Evolutionary conservation across 2,329 filamentous ascomycete species (phyloP).

Genomic region (Chalaropsis ovoidea): DNA sequence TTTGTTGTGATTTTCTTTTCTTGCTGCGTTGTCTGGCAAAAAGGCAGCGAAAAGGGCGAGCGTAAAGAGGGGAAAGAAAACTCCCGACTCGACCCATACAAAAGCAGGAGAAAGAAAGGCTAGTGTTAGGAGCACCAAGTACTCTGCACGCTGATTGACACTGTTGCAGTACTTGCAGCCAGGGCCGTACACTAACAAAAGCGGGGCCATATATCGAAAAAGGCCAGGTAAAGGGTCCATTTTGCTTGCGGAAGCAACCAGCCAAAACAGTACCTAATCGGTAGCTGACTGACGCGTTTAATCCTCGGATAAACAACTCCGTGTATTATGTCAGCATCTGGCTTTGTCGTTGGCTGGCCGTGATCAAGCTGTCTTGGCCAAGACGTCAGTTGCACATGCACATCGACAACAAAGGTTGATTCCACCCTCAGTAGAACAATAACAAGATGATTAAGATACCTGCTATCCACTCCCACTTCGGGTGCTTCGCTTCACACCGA

Average conservation of each 20-base stretch:
- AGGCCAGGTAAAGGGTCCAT: constrained; percentile 2
- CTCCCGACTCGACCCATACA: neutral
- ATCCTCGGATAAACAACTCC: neutral
- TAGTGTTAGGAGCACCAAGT: neutral
- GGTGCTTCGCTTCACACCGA: neutral
- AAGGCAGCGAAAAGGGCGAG: constrained; percentile 9
- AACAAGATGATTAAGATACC: too few species aligned
- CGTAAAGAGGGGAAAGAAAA: constrained; percentile 13
- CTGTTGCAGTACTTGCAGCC: neutral
- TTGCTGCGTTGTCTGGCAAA: constrained; percentile 2
- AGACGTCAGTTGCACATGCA: neutral
- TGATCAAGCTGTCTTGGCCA: neutral
- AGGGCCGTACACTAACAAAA: constrained; percentile 8
- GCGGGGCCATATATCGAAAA: neutral
- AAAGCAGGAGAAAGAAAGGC: neutral
- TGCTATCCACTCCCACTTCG: too few species aligned
- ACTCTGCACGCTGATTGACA: neutral
- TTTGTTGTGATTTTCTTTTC: constrained; percentile 20
- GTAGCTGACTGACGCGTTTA: neutral
- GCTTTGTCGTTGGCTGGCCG: neutral
- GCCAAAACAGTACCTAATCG: neutral
- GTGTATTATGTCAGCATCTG: neutral
- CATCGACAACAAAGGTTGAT: neutral
- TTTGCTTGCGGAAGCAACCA: neutral
- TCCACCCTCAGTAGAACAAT: neutral